phyloP scores from a whole-genome alignment of 768 basidiomycete species.

The Astraeus odoratus region DNA sequence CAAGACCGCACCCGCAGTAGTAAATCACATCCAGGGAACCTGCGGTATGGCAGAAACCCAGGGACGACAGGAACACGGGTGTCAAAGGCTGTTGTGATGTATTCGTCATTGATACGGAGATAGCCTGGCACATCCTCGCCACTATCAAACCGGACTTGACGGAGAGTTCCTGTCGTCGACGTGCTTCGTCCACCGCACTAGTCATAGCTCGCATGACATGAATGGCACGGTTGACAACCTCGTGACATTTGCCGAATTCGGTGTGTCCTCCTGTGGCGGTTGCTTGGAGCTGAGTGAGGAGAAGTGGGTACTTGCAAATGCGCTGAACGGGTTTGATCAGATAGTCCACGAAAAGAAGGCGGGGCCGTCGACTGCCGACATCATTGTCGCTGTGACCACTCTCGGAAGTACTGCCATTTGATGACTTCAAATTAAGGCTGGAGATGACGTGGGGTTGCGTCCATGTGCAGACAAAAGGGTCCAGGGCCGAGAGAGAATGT shows the following conservation, averaged over 20 bases:
- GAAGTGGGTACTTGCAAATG: conserved; percentile 90
- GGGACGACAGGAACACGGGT: conserved; percentile 56
- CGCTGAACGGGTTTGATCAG: conserved; percentile 97
- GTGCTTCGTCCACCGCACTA: conserved; percentile 74
- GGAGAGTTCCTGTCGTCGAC: conserved; percentile 55
- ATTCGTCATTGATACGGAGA: conserved; percentile 22
- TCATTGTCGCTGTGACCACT: conserved; percentile 24
- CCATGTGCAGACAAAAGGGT: conserved; percentile 34
- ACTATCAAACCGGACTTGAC: conserved; percentile 62
- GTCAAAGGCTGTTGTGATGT: conserved; percentile 35
- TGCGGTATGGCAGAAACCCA: conserved; percentile 73
- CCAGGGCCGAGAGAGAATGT: conserved; percentile 47
- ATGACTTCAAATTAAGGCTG: conserved; percentile 27
- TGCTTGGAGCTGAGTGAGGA: conserved; percentile 64
- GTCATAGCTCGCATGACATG: conserved; percentile 74
- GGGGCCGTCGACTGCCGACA: conserved; percentile 25
- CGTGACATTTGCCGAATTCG: conserved; percentile 5
- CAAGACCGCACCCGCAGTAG: conserved; percentile 41
- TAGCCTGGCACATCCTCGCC: conserved; percentile 50
- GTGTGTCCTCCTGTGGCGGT: not conserved
- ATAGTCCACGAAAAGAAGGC: conserved; percentile 73
- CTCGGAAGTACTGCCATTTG: conserved; percentile 22
- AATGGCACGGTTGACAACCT: conserved; percentile 37
- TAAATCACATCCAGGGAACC: conserved; percentile 88
- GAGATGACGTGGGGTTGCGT: conserved; percentile 29